Evolutionary conservation across 331 rosid genomes (phyloP).

Genomic region (Erythrophleum ivorense): DNA sequence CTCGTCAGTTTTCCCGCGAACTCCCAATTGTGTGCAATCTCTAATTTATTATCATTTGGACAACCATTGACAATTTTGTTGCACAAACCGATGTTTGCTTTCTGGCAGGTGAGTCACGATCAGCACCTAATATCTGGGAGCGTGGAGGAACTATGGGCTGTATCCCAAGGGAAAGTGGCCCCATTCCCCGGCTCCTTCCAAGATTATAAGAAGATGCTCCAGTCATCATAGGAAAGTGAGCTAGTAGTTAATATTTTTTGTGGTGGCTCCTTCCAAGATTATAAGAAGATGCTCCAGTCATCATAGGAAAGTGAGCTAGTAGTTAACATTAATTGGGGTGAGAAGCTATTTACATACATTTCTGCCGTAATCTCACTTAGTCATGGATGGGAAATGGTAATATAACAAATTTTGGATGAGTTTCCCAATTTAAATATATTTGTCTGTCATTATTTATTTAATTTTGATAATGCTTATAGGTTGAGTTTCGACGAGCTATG

Average conservation of each 20-base stretch:
- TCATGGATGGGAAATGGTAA: not conserved
- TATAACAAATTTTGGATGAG: not conserved
- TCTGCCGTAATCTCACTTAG: not conserved
- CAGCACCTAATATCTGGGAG: constrained; percentile 99
- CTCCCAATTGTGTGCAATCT: not conserved
- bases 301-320: constrained; percentile 37
- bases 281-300: constrained; percentile 86
- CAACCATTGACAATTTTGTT: not conserved
- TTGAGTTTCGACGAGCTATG: not conserved
- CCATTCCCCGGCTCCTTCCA: constrained; percentile 90
- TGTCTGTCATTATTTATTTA: not conserved
- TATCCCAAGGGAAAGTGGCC: constrained; percentile 77
- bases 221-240: constrained; percentile 53
- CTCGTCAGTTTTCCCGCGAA: not conserved
- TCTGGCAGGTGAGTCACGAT: constrained; percentile 92
- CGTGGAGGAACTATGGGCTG: constrained; percentile 97
- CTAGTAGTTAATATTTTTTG: not conserved
- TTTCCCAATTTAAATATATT: not conserved
- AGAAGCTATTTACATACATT: not conserved
- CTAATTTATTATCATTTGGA: constrained; percentile 18
- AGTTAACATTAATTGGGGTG: not conserved
- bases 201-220: constrained; percentile 89
- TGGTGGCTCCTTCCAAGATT: constrained; percentile 78
- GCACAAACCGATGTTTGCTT: constrained; percentile 30
- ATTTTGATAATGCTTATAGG: not conserved